Evolutionary conservation across 2,329 filamentous ascomycete species (phyloP).

Genomic region (Tolypocladium tropicale): DNA sequence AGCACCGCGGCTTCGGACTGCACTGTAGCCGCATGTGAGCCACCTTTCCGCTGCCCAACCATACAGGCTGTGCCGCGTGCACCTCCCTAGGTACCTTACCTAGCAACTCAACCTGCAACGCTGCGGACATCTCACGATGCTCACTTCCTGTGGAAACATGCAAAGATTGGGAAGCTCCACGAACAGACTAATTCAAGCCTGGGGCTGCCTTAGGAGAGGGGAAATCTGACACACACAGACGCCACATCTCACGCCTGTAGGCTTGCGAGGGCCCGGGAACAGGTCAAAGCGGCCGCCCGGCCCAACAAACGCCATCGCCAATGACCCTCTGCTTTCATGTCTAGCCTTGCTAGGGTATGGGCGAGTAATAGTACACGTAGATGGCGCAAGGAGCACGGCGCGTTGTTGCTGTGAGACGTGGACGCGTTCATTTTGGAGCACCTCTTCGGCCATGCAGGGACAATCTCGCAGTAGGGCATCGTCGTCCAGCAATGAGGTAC

Average conservation of each 20-base stretch:
- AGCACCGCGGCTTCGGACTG: too few species aligned
- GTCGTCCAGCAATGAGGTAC: background rate
- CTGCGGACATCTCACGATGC: too few species aligned
- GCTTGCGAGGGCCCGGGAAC: background rate
- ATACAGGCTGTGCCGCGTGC: too few species aligned
- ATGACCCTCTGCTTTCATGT: too few species aligned
- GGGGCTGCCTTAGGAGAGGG: background rate
- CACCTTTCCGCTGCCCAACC: too few species aligned
- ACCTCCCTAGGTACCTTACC: too few species aligned
- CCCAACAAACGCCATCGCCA: background rate
- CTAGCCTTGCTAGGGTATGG: background rate
- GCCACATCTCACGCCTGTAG: background rate
- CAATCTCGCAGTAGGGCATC: background rate
- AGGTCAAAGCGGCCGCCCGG: background rate
- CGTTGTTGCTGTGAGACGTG: background rate
- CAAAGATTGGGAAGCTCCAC: too few species aligned
- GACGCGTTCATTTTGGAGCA: background rate
- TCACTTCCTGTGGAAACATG: too few species aligned
- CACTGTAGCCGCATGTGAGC: too few species aligned
- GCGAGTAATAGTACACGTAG: background rate
- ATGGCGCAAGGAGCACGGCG: background rate
- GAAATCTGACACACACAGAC: background rate
- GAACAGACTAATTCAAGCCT: too few species aligned
- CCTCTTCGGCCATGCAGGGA: background rate
- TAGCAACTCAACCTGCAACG: too few species aligned